A percentile compares a stretch with the other conserved stretches of the same genome.
Evolutionary conservation across 768 basidiomycete genomes (phyloP).

Genomic region (Suillus americanus): DNA sequence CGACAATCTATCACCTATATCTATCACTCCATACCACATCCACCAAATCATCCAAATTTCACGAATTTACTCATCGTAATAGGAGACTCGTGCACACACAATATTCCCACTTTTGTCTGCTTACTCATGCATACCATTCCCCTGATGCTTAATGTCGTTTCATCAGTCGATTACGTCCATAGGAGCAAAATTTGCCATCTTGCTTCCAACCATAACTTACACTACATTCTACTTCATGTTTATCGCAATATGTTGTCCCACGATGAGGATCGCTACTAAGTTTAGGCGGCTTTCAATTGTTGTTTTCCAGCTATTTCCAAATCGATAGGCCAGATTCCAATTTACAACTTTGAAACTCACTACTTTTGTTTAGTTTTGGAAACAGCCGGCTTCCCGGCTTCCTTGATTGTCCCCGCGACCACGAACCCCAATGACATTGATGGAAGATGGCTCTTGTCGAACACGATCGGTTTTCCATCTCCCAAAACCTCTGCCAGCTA

Average conservation of each 20-base stretch:
- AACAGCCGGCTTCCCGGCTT: not conserved
- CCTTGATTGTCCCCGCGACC: too few relatives aligned
- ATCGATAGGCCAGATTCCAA: not conserved
- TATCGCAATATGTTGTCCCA: not conserved
- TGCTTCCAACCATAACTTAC: not conserved
- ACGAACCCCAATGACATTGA: too few relatives aligned
- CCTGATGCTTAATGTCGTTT: not conserved
- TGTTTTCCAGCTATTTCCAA: not conserved
- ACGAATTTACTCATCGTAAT: not conserved
- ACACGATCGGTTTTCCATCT: too few relatives aligned
- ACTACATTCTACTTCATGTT: not conserved
- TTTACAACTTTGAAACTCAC: not conserved
- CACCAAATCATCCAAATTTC: not conserved
- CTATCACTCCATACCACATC: not conserved
- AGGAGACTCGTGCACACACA: not conserved
- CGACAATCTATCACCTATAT: not conserved
- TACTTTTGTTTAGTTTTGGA: not conserved
- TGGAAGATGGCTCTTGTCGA: too few relatives aligned
- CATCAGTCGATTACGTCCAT: not conserved
- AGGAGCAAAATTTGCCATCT: not conserved
- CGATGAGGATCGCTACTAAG: not conserved
- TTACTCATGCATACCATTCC: constrained; percentile 5
- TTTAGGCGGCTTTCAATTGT: not conserved
- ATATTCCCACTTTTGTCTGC: not conserved
- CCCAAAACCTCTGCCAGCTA: too few relatives aligned